These are phyloP conservation scores for Candida dajiaensis DNA, from an alignment of 805 yeast species.

Conservation along the genomic window DNA sequence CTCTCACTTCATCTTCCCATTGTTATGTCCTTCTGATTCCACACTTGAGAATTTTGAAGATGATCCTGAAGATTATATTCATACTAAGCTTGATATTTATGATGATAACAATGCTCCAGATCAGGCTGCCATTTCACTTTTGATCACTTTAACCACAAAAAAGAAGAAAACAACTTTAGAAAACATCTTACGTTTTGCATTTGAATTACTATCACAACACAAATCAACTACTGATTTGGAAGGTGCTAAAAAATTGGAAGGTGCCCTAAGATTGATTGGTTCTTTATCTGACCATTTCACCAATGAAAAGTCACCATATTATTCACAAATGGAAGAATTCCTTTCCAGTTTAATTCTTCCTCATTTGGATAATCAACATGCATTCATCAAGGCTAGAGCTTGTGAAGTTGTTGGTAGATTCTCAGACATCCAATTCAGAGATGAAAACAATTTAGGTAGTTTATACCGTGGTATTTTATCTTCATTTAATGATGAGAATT, in stretches of 20 bases:
- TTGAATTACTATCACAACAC: conserved; percentile 36
- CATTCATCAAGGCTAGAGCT: conserved; percentile 72
- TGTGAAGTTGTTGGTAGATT: conserved; percentile 62
- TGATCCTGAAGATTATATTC: conserved; percentile 86
- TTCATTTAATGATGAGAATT: conserved; percentile 34
- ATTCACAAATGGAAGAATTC: conserved; percentile 62
- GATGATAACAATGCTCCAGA: conserved; percentile 67
- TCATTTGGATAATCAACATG: conserved; percentile 51
- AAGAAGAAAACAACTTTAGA: conserved; percentile 55
- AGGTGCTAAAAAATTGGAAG: conserved; percentile 65
- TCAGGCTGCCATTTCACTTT: conserved; percentile 68
- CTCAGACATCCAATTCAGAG: conserved; percentile 50
- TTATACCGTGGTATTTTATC: conserved; percentile 42
- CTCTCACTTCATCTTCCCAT: conserved; percentile 68
- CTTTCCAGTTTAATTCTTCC: conserved; percentile 64
- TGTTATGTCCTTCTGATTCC: conserved; percentile 62
- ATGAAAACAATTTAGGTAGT: conserved; percentile 29
- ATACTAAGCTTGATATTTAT: conserved; percentile 58
- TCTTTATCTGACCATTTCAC: conserved; percentile 57
- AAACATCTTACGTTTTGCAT: conserved; percentile 56
- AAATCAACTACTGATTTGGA: conserved; percentile 27
- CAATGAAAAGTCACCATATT: conserved; percentile 49
- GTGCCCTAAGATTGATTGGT: conserved; percentile 74
- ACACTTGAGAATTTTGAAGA: conserved; percentile 71
- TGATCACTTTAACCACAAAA: conserved; percentile 67